Percentiles rank a stretch among this genome's conserved stretches.
phyloP scores from a whole-genome alignment of 495 filamentous ascomycete genomes.

The Xylona heveae region DNA sequence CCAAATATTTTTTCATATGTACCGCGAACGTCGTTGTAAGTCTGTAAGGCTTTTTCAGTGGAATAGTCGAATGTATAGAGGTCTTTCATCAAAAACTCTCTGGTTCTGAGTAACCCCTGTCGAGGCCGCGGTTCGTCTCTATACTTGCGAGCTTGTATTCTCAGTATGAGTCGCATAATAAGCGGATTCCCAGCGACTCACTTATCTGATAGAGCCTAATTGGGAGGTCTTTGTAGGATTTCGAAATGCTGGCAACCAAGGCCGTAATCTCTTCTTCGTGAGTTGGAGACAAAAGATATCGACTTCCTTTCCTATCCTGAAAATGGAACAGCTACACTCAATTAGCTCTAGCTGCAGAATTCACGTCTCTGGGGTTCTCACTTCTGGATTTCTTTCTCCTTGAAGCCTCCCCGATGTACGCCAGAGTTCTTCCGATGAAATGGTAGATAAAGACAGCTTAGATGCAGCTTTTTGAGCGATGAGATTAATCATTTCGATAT shows the following conservation, averaged over 20 bases:
- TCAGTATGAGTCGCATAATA: constrained; percentile 5
- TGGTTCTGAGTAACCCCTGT: constrained; percentile 71
- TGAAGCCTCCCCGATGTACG: constrained; percentile 41
- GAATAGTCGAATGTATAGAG: constrained; percentile 84
- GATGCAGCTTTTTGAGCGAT: constrained; percentile 42
- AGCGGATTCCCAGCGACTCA: constrained; percentile 16
- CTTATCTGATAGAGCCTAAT: constrained; percentile 80
- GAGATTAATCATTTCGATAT: too few species aligned
- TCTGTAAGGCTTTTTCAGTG: constrained; percentile 40
- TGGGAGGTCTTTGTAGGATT: constrained; percentile 74
- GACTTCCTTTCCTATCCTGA: constrained; percentile 52
- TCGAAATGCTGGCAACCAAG: constrained; percentile 48
- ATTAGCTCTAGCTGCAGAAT: not conserved
- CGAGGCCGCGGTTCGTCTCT: constrained; percentile 77
- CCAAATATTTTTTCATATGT: constrained; percentile 59
- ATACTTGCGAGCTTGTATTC: constrained; percentile 60
- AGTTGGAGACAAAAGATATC: constrained; percentile 69
- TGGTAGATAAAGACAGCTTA: constrained; percentile 68
- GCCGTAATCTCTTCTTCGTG: constrained; percentile 93
- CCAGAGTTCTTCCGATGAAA: constrained; percentile 78
- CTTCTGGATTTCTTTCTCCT: constrained; percentile 34
- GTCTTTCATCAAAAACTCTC: constrained; percentile 96
- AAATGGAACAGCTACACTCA: constrained; percentile 50
- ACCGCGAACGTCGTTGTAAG: constrained; percentile 48
- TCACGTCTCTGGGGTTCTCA: constrained; percentile 9